Evolutionary conservation across 2,329 filamentous ascomycete genomes (phyloP).

Genomic region (Emydomyces testavorans): DNA sequence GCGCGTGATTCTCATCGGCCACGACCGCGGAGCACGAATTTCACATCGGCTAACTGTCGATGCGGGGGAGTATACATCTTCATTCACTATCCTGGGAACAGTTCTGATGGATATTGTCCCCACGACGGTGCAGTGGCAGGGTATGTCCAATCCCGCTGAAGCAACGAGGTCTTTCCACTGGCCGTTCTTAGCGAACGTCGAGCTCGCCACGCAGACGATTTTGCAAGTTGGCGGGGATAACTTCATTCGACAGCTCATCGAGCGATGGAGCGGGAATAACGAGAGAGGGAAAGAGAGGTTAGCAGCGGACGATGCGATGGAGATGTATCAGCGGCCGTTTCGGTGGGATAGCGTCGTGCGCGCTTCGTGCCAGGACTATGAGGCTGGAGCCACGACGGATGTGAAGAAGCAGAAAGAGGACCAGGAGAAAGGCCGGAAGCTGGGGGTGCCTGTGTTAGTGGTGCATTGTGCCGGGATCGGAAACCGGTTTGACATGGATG

Average conservation of each 20-base stretch:
- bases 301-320: constrained; percentile 29
- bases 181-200: constrained; percentile 40
- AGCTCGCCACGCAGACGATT: constrained; percentile 36
- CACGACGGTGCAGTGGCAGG: constrained; percentile 37
- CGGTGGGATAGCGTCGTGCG: constrained; percentile 31
- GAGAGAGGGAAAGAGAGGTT: constrained; percentile 14
- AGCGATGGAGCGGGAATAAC: constrained; percentile 22
- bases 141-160: constrained; percentile 30
- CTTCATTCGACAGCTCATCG: constrained; percentile 30
- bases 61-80: constrained; percentile 19
- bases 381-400: constrained; percentile 35
- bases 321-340: constrained; percentile 37
- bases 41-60: constrained; percentile 41
- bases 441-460: constrained; percentile 34
- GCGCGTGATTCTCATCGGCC: constrained; percentile 37
- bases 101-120: constrained; percentile 42
- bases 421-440: constrained; percentile 35
- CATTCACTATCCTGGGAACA: constrained; percentile 31
- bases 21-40: constrained; percentile 42
- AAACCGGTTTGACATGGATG: constrained; percentile 33
- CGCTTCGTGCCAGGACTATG: constrained; percentile 40
- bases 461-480: constrained; percentile 38
- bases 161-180: constrained; percentile 40
- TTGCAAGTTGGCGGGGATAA: constrained; percentile 32
- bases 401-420: constrained; percentile 36